Conservation (phyloP, 805 yeast genomes). For the Danielia reshetovae region DNA sequence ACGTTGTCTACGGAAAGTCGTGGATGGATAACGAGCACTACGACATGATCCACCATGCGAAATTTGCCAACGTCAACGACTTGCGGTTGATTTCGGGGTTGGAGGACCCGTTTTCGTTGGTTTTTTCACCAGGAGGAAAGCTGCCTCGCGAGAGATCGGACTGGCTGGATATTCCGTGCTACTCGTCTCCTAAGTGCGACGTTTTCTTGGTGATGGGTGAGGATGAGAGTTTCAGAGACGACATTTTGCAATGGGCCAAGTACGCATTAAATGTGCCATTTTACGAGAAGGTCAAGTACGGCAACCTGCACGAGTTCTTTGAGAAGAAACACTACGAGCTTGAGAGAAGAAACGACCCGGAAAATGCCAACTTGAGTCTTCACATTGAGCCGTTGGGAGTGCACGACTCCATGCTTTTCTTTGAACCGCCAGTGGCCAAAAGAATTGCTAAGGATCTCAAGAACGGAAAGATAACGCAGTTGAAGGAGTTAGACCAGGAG, state of each 20-base stretch:
- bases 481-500: constrained; percentile 9
- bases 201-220: constrained; percentile 37
- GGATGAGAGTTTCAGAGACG: constrained; percentile 41
- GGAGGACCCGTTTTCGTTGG: constrained; percentile 13
- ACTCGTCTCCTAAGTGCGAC: constrained; percentile 20
- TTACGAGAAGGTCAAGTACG: constrained; percentile 18
- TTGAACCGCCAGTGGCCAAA: constrained; percentile 10
- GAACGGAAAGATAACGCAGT: constrained; percentile 7
- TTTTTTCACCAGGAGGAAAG: constrained; percentile 24
- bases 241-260: constrained; percentile 31
- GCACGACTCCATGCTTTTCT: constrained; percentile 16
- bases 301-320: constrained; percentile 20
- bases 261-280: constrained; percentile 29
- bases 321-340: constrained; percentile 19
- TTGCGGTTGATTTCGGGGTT: constrained; percentile 9
- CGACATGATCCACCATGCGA: constrained; percentile 13
- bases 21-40: constrained; percentile 24
- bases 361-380: constrained; percentile 19
- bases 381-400: constrained; percentile 16
- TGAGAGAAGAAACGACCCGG: constrained; percentile 12
- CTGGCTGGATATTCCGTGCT: constrained; percentile 33
- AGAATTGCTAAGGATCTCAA: constrained; percentile 4
- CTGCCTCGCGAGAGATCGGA: constrained; percentile 21
- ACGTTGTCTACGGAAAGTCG: constrained; percentile 29
- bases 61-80: constrained; percentile 6